phyloP scores from a whole-genome alignment of 805 yeast species.

The Candida germanica region DNA sequence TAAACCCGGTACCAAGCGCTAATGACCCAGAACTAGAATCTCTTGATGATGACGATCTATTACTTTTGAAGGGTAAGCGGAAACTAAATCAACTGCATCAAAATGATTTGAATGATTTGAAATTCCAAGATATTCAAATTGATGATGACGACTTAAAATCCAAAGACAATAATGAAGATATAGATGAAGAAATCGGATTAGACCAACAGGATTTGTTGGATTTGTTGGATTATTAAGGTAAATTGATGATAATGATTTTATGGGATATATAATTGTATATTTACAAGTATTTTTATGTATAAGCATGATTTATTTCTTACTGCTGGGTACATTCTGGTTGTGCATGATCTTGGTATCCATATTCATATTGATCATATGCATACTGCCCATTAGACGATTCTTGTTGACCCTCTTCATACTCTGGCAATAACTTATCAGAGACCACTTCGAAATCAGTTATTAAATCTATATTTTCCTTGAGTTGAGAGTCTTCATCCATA shows the following conservation, averaged over 20 bases:
- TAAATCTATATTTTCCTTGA: slow-evolving; percentile 37
- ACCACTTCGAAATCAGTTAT: slow-evolving; percentile 33
- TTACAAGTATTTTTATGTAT: not conserved
- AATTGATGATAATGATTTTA: not conserved
- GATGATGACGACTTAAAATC: slow-evolving; percentile 8
- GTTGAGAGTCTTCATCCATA: slow-evolving; percentile 24
- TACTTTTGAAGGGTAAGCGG: slow-evolving; percentile 5
- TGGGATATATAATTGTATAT: slow-evolving; percentile 1
- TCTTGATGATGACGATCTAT: slow-evolving; percentile 9
- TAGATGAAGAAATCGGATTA: slow-evolving; percentile 26
- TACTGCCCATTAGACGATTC: not conserved
- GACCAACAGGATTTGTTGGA: slow-evolving; percentile 31
- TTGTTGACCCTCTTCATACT: slow-evolving; percentile 14
- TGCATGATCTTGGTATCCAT: slow-evolving; percentile 5
- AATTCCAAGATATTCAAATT: slow-evolving; percentile 12
- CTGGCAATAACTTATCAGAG: slow-evolving; percentile 25
- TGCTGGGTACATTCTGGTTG: slow-evolving; percentile 33
- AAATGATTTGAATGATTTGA: not conserved
- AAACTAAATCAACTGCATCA: slow-evolving; percentile 4
- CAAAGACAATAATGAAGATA: slow-evolving; percentile 5
- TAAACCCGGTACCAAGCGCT: slow-evolving; percentile 9
- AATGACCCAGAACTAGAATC: slow-evolving; percentile 1
- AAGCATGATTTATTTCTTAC: slow-evolving; percentile 15
- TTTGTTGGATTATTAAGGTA: slow-evolving; percentile 28
- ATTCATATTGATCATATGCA: not conserved